Conservation (phyloP, 78 protist genomes). For the Guillardia theta region DNA sequence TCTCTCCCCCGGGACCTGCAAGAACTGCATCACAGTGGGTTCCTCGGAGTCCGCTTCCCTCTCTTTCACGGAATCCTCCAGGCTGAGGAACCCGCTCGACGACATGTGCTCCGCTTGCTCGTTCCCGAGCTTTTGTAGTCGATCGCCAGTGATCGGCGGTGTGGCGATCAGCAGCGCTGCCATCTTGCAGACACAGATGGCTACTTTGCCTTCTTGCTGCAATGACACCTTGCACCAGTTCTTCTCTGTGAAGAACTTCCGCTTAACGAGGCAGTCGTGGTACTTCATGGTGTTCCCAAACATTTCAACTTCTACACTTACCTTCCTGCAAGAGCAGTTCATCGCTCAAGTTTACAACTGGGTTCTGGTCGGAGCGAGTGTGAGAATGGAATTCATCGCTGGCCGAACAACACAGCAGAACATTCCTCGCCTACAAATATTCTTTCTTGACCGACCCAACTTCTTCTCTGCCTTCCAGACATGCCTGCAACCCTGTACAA, state of each 20-base stretch:
- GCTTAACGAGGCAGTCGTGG: background rate
- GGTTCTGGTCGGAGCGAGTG: too few relatives aligned
- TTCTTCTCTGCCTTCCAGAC: too few relatives aligned
- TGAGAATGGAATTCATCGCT: too few relatives aligned
- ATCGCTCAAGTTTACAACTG: too few relatives aligned
- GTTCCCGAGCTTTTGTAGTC: background rate
- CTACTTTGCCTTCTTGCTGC: too few relatives aligned
- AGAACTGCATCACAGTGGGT: conserved; percentile 28
- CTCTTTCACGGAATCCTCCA: background rate
- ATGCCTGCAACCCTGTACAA: too few relatives aligned
- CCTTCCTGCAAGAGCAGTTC: too few relatives aligned
- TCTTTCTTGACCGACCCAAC: too few relatives aligned
- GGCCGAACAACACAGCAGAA: too few relatives aligned
- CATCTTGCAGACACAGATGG: too few relatives aligned
- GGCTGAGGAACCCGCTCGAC: background rate
- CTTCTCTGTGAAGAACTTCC: background rate
- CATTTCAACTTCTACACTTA: background rate
- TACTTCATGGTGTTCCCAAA: background rate
- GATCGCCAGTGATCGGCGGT: background rate
- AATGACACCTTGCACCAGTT: background rate
- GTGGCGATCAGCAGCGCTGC: too few relatives aligned
- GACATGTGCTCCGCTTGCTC: background rate
- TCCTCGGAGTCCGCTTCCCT: background rate
- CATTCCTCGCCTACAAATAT: too few relatives aligned
- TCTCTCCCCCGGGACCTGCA: background rate